Percentiles rank a stretch among this genome's conserved stretches.
phyloP scores from a whole-genome alignment of 495 filamentous ascomycete genomes.

The Penicillium cinerascens region DNA sequence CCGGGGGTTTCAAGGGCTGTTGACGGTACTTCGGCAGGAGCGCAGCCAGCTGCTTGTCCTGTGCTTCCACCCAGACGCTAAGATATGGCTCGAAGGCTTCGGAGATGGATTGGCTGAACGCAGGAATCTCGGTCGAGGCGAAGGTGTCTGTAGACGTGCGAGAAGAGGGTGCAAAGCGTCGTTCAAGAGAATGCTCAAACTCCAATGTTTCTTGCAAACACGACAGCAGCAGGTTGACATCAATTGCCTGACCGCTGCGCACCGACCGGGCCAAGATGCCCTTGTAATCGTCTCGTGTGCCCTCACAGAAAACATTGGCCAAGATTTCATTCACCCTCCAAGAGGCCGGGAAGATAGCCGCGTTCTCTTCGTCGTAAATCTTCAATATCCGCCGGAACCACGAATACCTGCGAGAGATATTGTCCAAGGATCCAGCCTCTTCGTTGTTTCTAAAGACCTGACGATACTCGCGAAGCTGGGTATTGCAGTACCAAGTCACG shows the following conservation, averaged over 20 bases:
- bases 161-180: conserved; percentile 72
- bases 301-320: conserved; percentile 92
- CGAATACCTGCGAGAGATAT: conserved; percentile 89
- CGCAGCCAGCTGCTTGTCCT: conserved; percentile 81
- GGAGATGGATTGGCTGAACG: conserved; percentile 89
- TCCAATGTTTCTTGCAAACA: conserved; percentile 96
- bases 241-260: conserved; percentile 78
- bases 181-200: conserved; percentile 90
- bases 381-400: conserved; percentile 97
- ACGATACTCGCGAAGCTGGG: conserved; percentile 90
- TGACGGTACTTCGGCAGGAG: conserved; percentile 88
- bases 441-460: conserved; percentile 95
- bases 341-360: conserved; percentile 75
- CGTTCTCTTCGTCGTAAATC: conserved; percentile 93
- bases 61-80: conserved; percentile 93
- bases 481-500: conserved; percentile 97
- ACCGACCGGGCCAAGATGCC: conserved; percentile 84
- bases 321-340: conserved; percentile 91
- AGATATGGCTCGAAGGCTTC: conserved; percentile 97
- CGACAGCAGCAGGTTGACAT: conserved; percentile 87
- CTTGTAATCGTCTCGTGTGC: conserved; percentile 92
- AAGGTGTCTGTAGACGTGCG: conserved; percentile 91
- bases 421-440: conserved; percentile 94
- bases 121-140: conserved; percentile 71
- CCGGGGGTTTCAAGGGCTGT: conserved; percentile 72